Evolutionary conservation across 2,329 filamentous ascomycete species (phyloP).

Genomic region (Pyricularia grisea): DNA sequence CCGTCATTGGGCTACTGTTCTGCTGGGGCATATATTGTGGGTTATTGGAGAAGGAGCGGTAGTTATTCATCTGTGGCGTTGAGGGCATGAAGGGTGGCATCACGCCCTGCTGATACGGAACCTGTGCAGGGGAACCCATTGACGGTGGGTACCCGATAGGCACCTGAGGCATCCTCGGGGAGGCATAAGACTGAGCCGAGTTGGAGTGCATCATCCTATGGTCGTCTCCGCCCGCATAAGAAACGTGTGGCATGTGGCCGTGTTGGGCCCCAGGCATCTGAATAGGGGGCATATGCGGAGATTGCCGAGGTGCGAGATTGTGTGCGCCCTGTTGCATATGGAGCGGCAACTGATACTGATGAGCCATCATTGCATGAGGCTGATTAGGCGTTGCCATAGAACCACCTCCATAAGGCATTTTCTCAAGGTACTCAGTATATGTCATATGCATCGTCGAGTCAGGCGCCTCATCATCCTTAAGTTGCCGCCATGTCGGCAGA

Average conservation of each 20-base stretch:
- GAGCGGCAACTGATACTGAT: constrained; percentile 75
- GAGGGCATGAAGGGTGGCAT: constrained; percentile 62
- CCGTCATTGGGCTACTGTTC: constrained; percentile 51
- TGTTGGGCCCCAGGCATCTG: constrained; percentile 70
- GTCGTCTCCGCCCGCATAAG: constrained; percentile 61
- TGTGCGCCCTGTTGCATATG: constrained; percentile 70
- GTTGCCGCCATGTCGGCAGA: constrained; percentile 70
- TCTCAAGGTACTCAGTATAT: constrained; percentile 74
- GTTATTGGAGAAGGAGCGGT: constrained; percentile 61
- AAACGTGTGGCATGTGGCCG: constrained; percentile 51
- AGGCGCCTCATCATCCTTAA: constrained; percentile 60
- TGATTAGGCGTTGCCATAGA: constrained; percentile 61
- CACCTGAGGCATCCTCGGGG: constrained; percentile 65
- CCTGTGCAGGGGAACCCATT: constrained; percentile 59
- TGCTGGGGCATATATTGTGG: constrained; percentile 63
- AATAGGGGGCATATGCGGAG: constrained; percentile 68
- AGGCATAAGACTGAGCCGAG: constrained; percentile 76
- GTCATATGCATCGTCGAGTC: constrained; percentile 56
- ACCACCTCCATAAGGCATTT: constrained; percentile 43
- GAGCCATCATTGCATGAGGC: constrained; percentile 61
- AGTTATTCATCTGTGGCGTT: constrained; percentile 61
- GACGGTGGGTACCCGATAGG: constrained; percentile 59
- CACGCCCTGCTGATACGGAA: constrained; percentile 63
- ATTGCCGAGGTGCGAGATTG: constrained; percentile 57
- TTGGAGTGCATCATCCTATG: constrained; percentile 84